Evolutionary conservation across 2,329 filamentous ascomycete species (phyloP).

Genomic region (Calonectria montana): DNA sequence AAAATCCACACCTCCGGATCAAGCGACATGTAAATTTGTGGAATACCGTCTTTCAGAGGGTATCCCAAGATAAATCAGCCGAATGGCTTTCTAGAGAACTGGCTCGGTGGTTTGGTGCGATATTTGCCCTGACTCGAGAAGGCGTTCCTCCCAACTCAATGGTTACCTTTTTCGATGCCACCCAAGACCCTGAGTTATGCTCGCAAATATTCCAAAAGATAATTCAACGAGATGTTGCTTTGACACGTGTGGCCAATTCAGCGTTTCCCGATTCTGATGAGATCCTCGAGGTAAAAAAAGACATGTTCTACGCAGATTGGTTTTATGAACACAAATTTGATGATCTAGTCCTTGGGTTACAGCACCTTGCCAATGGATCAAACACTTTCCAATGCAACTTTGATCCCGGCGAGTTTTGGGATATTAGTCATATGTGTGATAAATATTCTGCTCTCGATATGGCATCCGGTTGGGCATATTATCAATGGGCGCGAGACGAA

Average conservation of each 20-base stretch:
- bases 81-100: not conserved
- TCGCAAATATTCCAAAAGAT: not conserved
- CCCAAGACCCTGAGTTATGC: not conserved
- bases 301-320: too few relatives aligned
- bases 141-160: not conserved
- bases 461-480: too few relatives aligned
- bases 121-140: not conserved
- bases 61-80: constrained; percentile 25
- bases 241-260: not conserved
- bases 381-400: not conserved
- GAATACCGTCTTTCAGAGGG: not conserved
- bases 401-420: not conserved
- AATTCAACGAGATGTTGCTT: not conserved
- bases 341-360: not conserved
- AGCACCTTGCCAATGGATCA: not conserved
- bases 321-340: not conserved
- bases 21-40: constrained; percentile 20
- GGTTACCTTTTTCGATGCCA: not conserved
- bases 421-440: too few relatives aligned
- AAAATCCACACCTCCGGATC: constrained; percentile 21
- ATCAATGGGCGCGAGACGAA: too few relatives aligned
- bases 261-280: not conserved
- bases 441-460: too few relatives aligned
- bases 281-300: not conserved
- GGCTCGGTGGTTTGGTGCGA: not conserved